Percentiles rank a stretch among this genome's conserved stretches.
Evolutionary conservation across 1,284 basidiomycete species (phyloP).

Genomic region (Apiotrichum laibachii): DNA sequence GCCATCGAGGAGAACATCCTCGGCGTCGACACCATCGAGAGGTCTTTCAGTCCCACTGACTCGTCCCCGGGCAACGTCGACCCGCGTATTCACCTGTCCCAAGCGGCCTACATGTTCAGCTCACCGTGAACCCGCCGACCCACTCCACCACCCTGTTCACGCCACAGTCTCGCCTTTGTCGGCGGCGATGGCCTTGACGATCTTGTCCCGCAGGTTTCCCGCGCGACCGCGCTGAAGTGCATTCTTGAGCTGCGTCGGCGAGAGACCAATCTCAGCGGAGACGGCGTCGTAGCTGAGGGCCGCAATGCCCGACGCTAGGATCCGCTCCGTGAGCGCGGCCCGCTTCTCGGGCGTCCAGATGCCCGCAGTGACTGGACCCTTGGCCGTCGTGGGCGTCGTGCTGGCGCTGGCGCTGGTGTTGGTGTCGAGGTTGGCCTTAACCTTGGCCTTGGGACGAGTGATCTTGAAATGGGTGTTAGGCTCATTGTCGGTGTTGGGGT

Average conservation of each 20-base stretch:
- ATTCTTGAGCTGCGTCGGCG: constrained; percentile 23
- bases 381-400: too few relatives aligned
- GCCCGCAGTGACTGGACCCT: not conserved
- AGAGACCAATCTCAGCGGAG: constrained; percentile 26
- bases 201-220: constrained; percentile 32
- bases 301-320: constrained; percentile 29
- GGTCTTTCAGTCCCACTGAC: too few relatives aligned
- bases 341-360: constrained; percentile 28
- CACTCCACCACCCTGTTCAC: not conserved
- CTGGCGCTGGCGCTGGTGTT: not conserved
- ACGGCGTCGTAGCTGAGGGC: constrained; percentile 19
- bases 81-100: too few relatives aligned
- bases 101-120: not conserved
- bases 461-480: too few relatives aligned
- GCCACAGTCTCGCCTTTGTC: not conserved
- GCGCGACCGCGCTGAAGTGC: constrained; percentile 31
- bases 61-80: too few relatives aligned
- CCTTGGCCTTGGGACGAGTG: too few relatives aligned
- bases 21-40: too few relatives aligned
- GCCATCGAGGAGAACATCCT: too few relatives aligned
- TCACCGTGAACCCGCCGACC: not conserved
- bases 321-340: constrained; percentile 25
- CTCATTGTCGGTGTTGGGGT: too few relatives aligned
- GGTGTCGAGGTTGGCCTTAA: too few relatives aligned
- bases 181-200: not conserved